These are phyloP conservation scores for Cairneyella variabilis DNA, from an alignment of 495 filamentous ascomycete species.

Conservation along the genomic window DNA sequence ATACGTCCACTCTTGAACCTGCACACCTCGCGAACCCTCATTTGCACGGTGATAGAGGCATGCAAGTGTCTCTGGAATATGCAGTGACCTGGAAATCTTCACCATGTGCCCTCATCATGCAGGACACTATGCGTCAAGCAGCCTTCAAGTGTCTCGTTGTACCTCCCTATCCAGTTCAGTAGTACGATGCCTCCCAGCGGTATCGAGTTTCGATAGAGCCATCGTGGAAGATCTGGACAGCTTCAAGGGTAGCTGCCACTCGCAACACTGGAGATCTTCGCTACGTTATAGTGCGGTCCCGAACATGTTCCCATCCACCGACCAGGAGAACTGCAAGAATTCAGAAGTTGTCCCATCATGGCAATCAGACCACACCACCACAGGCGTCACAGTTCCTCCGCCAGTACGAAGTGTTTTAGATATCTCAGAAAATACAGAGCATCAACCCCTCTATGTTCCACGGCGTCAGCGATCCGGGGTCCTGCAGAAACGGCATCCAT, in stretches of 20 bases:
- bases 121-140: constrained; percentile 5
- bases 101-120: constrained; percentile 12
- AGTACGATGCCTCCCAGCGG: neutral
- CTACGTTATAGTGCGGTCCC: too few relatives aligned
- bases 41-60: neutral
- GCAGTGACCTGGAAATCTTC: constrained; percentile 1
- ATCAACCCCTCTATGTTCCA: constrained; percentile 9
- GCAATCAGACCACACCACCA: neutral
- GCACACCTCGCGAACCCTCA: too few relatives aligned
- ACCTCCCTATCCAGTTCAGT: too few relatives aligned
- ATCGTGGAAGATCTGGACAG: neutral
- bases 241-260: neutral
- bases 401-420: constrained; percentile 2
- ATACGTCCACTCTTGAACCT: too few relatives aligned
- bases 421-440: neutral
- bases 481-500: constrained; percentile 10
- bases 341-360: too few relatives aligned
- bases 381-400: neutral
- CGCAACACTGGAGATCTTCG: neutral
- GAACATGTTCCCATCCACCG: too few relatives aligned
- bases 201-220: neutral
- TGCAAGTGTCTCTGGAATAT: neutral
- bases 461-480: constrained; percentile 9
- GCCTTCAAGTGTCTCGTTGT: too few relatives aligned
- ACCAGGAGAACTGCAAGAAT: too few relatives aligned